Percentiles rank a stretch among this genome's conserved stretches.
Conservation (phyloP, 1,284 basidiomycete species). For the Coniferiporia sulphurascens region DNA sequence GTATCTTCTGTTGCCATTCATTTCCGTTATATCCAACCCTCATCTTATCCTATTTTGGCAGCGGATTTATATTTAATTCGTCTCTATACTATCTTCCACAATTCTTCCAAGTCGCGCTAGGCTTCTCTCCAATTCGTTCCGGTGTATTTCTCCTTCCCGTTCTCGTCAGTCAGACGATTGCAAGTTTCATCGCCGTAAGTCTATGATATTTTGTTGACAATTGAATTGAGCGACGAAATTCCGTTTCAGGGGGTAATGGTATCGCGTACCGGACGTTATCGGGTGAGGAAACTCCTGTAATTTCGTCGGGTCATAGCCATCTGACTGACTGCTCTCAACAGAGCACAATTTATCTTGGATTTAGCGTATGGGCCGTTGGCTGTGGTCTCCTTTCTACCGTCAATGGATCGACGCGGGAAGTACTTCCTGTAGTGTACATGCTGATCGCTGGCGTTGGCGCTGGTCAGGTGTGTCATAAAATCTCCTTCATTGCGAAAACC, state of each 20-base stretch:
- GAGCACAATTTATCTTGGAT: slow-evolving; percentile 14
- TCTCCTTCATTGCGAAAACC: not conserved
- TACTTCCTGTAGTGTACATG: slow-evolving; percentile 13
- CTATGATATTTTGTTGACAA: not conserved
- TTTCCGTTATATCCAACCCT: not conserved
- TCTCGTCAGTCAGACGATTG: slow-evolving; percentile 14
- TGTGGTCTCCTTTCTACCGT: slow-evolving; percentile 16
- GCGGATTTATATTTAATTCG: slow-evolving; percentile 17
- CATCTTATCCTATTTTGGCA: not conserved
- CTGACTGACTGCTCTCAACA: not conserved
- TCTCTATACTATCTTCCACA: slow-evolving; percentile 16
- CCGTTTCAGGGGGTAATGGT: slow-evolving; percentile 10
- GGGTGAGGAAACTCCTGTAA: not conserved
- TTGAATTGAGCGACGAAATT: not conserved
- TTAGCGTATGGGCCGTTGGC: slow-evolving; percentile 14
- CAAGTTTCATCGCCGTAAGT: slow-evolving; percentile 15
- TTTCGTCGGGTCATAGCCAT: not conserved
- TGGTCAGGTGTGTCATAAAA: slow-evolving; percentile 8
- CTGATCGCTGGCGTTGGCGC: slow-evolving; percentile 15
- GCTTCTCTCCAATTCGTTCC: slow-evolving; percentile 12
- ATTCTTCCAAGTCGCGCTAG: slow-evolving; percentile 16
- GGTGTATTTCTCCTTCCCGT: slow-evolving; percentile 16
- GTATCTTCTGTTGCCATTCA: slow-evolving; percentile 17
- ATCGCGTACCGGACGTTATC: slow-evolving; percentile 13
- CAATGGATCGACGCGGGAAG: not conserved